phyloP scores from a whole-genome alignment of 208 protist genomes.

The Trypanosoma rangeli region DNA sequence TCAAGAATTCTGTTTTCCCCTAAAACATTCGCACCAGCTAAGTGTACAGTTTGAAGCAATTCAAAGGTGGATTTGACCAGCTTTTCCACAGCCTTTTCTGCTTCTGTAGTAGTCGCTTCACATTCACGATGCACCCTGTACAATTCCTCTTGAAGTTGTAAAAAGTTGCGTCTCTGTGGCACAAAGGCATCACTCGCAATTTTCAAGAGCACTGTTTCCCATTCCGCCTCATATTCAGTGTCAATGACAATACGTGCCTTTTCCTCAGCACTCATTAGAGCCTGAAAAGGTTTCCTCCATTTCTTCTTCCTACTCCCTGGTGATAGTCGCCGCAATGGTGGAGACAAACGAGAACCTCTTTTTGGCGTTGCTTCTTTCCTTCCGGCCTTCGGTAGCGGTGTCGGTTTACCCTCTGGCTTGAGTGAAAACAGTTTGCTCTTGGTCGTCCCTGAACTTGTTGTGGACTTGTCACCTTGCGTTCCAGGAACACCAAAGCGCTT shows the following conservation, averaged over 20 bases:
- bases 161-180: conserved; percentile 39
- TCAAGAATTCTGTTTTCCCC: conserved; percentile 34
- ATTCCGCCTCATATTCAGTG: conserved; percentile 25
- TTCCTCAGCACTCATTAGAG: conserved; percentile 17
- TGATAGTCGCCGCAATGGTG: neutral
- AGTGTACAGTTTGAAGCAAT: conserved; percentile 32
- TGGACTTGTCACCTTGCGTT: neutral
- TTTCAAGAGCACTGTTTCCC: conserved; percentile 25
- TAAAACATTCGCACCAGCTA: conserved; percentile 27
- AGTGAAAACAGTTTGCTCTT: neutral
- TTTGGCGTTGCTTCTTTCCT: neutral
- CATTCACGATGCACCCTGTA: conserved; percentile 23
- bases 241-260: conserved; percentile 23
- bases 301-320: neutral
- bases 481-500: neutral
- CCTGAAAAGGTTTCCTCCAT: neutral
- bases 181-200: conserved; percentile 38
- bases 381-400: neutral
- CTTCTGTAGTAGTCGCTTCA: conserved; percentile 29
- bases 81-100: conserved; percentile 27
- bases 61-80: conserved; percentile 30
- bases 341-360: neutral
- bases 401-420: neutral
- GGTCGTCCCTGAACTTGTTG: neutral
- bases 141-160: conserved; percentile 29